Evolutionary conservation across 78 protist species (phyloP).

Genomic region (Emiliania huxleyi): DNA sequence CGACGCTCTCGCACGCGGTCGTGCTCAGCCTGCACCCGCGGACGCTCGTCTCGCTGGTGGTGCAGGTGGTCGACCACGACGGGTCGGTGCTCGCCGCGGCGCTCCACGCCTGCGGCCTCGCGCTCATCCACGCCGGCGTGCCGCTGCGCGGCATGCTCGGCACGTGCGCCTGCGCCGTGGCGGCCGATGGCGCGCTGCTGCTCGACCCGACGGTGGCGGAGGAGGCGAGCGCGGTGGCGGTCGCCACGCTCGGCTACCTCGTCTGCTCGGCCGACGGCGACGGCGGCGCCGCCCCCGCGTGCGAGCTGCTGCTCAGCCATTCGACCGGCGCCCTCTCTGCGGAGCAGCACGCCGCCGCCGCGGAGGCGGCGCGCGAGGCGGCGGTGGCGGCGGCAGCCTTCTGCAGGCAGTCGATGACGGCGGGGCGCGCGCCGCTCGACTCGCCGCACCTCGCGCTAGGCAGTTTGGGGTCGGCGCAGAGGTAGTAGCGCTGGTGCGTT

Average conservation of each 20-base stretch:
- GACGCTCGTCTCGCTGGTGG: not conserved
- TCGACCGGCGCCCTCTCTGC: not conserved
- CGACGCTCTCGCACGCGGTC: not conserved
- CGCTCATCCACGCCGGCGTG: constrained; percentile 6
- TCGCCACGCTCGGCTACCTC: not conserved
- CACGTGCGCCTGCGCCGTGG: not conserved
- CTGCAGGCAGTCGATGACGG: not conserved
- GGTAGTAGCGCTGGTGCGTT: too few relatives aligned
- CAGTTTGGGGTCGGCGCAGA: too few relatives aligned
- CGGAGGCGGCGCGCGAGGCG: not conserved
- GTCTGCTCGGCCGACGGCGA: not conserved
- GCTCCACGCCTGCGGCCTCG: not conserved
- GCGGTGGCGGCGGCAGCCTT: not conserved
- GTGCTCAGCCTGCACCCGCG: not conserved
- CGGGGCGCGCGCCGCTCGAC: not conserved
- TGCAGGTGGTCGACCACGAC: not conserved
- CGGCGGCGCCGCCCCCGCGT: not conserved
- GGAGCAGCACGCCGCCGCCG: not conserved
- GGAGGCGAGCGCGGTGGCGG: not conserved
- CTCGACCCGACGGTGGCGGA: not conserved
- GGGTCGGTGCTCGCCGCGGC: not conserved
- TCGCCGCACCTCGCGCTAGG: not conserved
- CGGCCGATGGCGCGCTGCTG: not conserved
- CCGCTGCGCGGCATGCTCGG: not conserved
- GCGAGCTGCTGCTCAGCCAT: not conserved